Evolutionary conservation across 2,329 filamentous ascomycete genomes (phyloP).

Genomic region (Alternaria viburni): DNA sequence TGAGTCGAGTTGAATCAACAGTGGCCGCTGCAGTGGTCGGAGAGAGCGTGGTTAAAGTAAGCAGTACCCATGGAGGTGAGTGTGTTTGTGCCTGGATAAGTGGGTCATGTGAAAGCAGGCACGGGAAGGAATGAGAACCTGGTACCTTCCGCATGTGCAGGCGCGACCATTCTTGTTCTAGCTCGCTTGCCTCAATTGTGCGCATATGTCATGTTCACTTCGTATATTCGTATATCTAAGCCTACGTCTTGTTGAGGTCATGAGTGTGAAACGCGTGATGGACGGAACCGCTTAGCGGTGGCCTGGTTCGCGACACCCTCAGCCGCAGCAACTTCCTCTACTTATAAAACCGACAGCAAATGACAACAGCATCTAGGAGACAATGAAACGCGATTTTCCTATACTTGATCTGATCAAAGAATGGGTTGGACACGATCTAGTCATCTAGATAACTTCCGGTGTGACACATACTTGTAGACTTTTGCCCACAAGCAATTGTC

Average conservation of each 20-base stretch:
- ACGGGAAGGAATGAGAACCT: background rate
- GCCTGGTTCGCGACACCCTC: background rate
- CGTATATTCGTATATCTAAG: background rate
- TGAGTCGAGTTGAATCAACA: background rate
- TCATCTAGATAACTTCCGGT: constrained; percentile 28
- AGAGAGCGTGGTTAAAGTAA: background rate
- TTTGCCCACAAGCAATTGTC: constrained; percentile 33
- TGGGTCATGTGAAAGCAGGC: background rate
- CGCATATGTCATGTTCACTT: background rate
- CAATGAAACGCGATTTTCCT: background rate
- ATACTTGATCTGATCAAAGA: background rate
- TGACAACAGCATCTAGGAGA: background rate
- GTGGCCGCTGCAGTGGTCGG: background rate
- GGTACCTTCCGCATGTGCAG: background rate
- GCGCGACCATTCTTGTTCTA: background rate
- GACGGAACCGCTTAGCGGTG: no score
- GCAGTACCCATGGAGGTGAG: background rate
- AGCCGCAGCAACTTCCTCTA: background rate
- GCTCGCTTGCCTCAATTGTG: background rate
- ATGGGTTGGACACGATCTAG: background rate
- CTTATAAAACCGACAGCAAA: background rate
- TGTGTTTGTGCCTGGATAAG: background rate
- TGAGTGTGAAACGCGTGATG: background rate
- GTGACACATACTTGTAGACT: constrained; percentile 13
- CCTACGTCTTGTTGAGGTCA: background rate